phyloP scores from a whole-genome alignment of 768 basidiomycete genomes.

The Hypholoma fasciculare region DNA sequence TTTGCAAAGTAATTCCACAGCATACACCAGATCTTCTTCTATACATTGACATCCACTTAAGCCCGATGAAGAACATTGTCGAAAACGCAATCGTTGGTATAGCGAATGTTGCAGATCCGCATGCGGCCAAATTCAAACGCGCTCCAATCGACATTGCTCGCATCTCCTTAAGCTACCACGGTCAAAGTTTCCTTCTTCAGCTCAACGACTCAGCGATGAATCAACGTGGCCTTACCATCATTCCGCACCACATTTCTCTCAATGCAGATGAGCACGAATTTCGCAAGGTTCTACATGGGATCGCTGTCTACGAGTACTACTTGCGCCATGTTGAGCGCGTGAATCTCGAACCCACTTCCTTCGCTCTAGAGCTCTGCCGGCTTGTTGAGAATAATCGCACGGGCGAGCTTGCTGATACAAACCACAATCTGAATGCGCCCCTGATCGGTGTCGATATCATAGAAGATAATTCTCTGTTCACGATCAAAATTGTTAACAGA shows the following conservation, averaged over 20 bases:
- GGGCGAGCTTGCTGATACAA: neutral
- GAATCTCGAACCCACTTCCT: neutral
- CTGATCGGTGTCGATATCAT: conserved; percentile 2
- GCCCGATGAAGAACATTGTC: too few species aligned
- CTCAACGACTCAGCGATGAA: neutral
- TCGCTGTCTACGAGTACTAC: conserved; percentile 5
- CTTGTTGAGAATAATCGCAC: neutral
- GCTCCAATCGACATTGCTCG: neutral
- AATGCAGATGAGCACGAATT: neutral
- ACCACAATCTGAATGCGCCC: too few species aligned
- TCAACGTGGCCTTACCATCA: neutral
- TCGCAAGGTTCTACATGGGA: neutral
- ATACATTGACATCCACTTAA: too few species aligned
- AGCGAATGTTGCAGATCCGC: too few species aligned
- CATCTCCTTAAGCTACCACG: too few species aligned
- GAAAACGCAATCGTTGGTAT: too few species aligned
- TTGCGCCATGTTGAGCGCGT: neutral
- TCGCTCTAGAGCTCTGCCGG: neutral
- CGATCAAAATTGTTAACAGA: conserved; percentile 9
- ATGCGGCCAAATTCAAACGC: neutral
- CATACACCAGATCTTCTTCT: too few species aligned
- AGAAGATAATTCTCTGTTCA: conserved; percentile 2
- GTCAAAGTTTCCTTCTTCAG: too few species aligned
- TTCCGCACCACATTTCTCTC: neutral
- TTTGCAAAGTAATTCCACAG: too few species aligned